These are phyloP conservation scores for Saccharomyces hybrid DNA, from an alignment of 1,139 yeast species.

Conservation along the genomic window DNA sequence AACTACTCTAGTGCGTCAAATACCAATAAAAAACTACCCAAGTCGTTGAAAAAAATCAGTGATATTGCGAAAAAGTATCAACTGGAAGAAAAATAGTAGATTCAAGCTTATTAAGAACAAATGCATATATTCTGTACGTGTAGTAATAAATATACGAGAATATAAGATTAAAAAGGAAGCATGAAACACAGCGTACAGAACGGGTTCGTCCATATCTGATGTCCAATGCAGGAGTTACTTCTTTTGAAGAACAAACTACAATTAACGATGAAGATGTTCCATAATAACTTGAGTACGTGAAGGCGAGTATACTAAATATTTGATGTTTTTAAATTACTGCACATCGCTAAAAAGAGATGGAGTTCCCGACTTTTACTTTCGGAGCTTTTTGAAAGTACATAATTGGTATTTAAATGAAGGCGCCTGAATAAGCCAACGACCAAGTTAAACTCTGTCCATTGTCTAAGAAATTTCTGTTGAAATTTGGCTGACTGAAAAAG, in stretches of 20 bases:
- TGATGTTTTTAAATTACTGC: too few relatives aligned
- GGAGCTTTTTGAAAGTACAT: background rate
- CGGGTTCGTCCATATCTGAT: too few relatives aligned
- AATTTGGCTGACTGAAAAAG: conserved; percentile 53
- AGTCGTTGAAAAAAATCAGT: conserved; percentile 23
- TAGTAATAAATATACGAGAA: background rate
- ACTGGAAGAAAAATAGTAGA: conserved; percentile 10
- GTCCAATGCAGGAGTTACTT: too few relatives aligned
- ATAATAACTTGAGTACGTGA: too few relatives aligned
- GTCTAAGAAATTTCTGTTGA: conserved; percentile 55
- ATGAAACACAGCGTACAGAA: background rate
- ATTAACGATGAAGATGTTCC: too few relatives aligned
- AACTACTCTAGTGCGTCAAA: too few relatives aligned
- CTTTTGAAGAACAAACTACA: too few relatives aligned
- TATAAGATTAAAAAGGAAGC: background rate
- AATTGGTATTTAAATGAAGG: conserved; percentile 11
- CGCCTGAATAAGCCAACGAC: conserved; percentile 73
- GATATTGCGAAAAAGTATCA: conserved; percentile 23
- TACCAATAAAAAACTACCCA: conserved; percentile 15
- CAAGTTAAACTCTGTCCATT: conserved; percentile 87
- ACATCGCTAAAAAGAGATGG: background rate
- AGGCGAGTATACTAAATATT: too few relatives aligned
- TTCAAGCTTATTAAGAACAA: too few relatives aligned
- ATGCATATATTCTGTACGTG: too few relatives aligned
- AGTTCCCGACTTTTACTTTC: background rate